phyloP scores from a whole-genome alignment of 2,329 filamentous ascomycete genomes.

The Alternaria viburni region DNA sequence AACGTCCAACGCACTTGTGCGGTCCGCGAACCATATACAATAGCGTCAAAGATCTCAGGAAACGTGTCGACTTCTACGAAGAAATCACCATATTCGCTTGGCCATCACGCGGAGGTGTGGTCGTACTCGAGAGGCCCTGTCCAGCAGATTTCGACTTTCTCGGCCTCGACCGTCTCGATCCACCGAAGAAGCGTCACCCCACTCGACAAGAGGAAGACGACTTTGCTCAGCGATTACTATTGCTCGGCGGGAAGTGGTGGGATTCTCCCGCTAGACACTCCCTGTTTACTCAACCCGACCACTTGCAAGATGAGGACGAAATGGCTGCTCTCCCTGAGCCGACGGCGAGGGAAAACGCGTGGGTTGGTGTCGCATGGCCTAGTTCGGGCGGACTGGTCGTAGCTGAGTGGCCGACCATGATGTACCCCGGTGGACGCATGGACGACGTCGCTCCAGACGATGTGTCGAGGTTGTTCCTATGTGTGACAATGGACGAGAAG shows the following conservation, averaged over 20 bases:
- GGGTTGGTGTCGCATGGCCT: not conserved
- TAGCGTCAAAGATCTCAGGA: not conserved
- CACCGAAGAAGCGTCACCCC: not conserved
- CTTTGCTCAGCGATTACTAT: not conserved
- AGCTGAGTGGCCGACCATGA: not conserved
- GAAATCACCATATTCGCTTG: not conserved
- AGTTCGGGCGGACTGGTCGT: not conserved
- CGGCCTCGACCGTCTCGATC: not conserved
- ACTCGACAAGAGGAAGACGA: not conserved
- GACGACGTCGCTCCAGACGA: not conserved
- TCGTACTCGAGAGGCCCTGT: not conserved
- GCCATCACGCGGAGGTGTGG: not conserved
- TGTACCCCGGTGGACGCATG: not conserved
- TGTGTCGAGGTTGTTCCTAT: not conserved
- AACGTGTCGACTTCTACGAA: not conserved
- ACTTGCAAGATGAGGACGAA: not conserved
- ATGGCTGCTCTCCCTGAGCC: not conserved
- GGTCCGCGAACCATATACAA: not conserved
- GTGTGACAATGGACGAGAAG: not conserved
- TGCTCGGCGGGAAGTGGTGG: not conserved
- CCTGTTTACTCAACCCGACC: not conserved
- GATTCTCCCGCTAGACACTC: not conserved
- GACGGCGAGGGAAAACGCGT: not conserved
- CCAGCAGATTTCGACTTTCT: not conserved
- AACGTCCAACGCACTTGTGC: not conserved